Conservation (phyloP, 768 basidiomycete species). For the Boletus pseudo-olivaceus region DNA sequence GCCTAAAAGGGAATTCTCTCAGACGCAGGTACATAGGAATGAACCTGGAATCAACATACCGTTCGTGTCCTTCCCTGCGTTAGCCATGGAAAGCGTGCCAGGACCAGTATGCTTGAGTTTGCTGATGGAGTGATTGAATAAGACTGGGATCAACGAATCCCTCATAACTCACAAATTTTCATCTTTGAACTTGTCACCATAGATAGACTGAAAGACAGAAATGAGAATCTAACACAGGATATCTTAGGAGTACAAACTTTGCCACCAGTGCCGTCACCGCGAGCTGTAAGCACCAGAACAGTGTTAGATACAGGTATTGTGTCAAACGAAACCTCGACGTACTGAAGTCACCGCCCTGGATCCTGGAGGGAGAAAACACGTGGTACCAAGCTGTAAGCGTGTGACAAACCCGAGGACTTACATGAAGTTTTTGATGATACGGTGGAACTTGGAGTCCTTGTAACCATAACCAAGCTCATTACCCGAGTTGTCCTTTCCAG, state of each 20-base stretch:
- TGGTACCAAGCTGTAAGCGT: not conserved
- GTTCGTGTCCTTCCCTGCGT: constrained; percentile 89
- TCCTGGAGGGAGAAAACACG: constrained; percentile 46
- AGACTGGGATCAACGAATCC: not conserved
- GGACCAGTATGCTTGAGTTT: constrained; percentile 92
- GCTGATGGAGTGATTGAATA: constrained; percentile 40
- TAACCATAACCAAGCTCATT: constrained; percentile 80
- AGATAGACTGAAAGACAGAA: constrained; percentile 62
- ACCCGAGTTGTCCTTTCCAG: constrained; percentile 68
- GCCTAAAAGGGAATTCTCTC: constrained; percentile 39
- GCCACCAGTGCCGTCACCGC: constrained; percentile 87
- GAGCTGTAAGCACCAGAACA: constrained; percentile 43
- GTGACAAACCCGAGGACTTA: constrained; percentile 28
- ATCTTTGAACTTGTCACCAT: constrained; percentile 86
- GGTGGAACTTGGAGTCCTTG: constrained; percentile 95
- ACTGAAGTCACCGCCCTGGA: constrained; percentile 99
- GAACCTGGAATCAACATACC: constrained; percentile 42
- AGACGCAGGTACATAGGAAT: not conserved
- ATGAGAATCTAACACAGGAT: constrained; percentile 1
- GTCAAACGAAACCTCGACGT: constrained; percentile 32
- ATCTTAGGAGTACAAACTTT: constrained; percentile 49
- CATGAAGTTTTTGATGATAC: constrained; percentile 95
- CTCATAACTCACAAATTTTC: constrained; percentile 80
- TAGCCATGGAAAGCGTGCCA: constrained; percentile 92
- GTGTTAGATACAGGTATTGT: constrained; percentile 14